Evolutionary conservation across 768 basidiomycete genomes (phyloP).

Genomic region (Mycena filopes): DNA sequence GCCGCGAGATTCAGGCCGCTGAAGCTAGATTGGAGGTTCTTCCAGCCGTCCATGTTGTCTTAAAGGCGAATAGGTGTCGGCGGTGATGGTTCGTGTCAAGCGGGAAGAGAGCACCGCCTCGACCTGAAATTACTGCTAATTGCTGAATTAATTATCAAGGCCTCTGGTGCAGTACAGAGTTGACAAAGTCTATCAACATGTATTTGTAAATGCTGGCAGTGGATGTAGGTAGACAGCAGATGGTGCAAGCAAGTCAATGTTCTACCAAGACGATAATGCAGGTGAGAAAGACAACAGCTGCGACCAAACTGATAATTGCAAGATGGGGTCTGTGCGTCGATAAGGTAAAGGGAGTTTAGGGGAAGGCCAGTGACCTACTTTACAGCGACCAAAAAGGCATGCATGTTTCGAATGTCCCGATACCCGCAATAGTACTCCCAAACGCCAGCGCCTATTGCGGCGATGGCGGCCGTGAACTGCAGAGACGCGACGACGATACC

Average conservation of each 20-base stretch:
- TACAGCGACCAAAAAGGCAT: conserved; percentile 67
- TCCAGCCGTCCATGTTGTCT: conserved; percentile 73
- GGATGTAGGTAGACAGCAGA: no score
- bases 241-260: conserved; percentile 9
- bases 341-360: conserved; percentile 3
- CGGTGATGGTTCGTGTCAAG: conserved; percentile 22
- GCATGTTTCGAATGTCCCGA: conserved; percentile 63
- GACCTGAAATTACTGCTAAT: not conserved
- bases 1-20: conserved; percentile 76
- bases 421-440: conserved; percentile 76
- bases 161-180: not conserved
- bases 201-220: no score
- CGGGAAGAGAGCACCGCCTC: conserved; percentile 17
- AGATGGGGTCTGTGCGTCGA: conserved; percentile 56
- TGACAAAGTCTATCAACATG: not conserved
- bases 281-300: conserved; percentile 59
- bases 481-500: conserved; percentile 63
- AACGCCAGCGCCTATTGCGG: conserved; percentile 63
- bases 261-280: conserved; percentile 61
- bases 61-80: conserved; percentile 36
- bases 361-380: conserved; percentile 50
- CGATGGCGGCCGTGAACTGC: conserved; percentile 63
- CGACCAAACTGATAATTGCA: conserved; percentile 61
- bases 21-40: conserved; percentile 71
- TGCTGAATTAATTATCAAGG: not conserved